Percentiles rank a stretch among this genome's conserved stretches.
Conservation (phyloP, 176 grass and related monocot species). For the Dactylis glomerata region DNA sequence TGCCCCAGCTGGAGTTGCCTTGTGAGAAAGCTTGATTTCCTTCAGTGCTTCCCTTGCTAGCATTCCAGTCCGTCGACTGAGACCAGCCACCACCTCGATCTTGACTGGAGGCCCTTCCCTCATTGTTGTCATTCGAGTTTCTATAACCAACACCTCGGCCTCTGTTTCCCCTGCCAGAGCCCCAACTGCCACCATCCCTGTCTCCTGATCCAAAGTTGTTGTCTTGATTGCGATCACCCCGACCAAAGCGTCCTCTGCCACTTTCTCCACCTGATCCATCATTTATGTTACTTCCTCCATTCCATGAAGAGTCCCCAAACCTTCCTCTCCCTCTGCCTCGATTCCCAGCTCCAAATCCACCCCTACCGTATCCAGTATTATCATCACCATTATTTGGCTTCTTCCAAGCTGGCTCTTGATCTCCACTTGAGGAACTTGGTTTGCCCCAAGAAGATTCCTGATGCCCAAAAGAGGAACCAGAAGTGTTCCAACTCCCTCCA, state of each 20-base stretch:
- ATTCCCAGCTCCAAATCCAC: conserved; percentile 37
- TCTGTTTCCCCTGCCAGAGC: conserved; percentile 33
- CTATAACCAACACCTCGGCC: conserved; percentile 18
- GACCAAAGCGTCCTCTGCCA: conserved; percentile 35
- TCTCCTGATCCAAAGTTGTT: conserved; percentile 28
- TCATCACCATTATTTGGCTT: conserved; percentile 38
- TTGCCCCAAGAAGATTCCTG: conserved; percentile 47
- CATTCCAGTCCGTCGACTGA: conserved; percentile 36
- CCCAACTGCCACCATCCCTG: conserved; percentile 35
- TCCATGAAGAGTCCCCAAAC: conserved; percentile 43
- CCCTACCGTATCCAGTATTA: conserved; percentile 34
- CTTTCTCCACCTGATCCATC: conserved; percentile 33
- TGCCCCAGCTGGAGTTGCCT: conserved; percentile 29
- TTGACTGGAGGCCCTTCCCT: conserved; percentile 16
- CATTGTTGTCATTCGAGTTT: conserved; percentile 33
- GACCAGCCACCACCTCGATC: conserved; percentile 25
- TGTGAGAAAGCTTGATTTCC: conserved; percentile 17
- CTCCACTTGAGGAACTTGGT: conserved; percentile 34
- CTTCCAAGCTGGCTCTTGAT: conserved; percentile 43
- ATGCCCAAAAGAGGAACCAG: conserved; percentile 26
- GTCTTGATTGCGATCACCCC: conserved; percentile 28
- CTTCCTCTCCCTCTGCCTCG: conserved; percentile 46
- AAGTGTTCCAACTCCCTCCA: conserved; percentile 37
- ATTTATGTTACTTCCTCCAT: conserved; percentile 23
- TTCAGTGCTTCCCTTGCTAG: conserved; percentile 17